phyloP scores from a whole-genome alignment of 1,284 basidiomycete genomes.

The Mycosarcoma mackinlayi region DNA sequence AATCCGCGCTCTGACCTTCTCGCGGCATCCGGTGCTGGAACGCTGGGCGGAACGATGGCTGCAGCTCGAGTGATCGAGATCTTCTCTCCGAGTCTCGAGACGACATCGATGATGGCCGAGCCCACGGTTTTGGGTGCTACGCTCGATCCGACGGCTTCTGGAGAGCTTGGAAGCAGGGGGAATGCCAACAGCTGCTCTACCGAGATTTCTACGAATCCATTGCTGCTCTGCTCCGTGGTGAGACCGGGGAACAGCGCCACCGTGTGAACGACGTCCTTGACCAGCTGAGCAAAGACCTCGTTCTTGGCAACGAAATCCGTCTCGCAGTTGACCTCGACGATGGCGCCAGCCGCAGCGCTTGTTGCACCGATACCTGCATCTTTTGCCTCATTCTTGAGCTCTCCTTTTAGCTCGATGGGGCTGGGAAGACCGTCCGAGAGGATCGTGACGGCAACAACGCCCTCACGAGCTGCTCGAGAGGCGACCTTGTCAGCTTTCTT shows the following conservation, averaged over 20 bases:
- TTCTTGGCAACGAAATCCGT: constrained; percentile 95
- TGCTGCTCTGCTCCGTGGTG: constrained; percentile 1
- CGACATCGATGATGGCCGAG: constrained; percentile 80
- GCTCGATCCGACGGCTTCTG: constrained; percentile 62
- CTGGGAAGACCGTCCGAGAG: constrained; percentile 73
- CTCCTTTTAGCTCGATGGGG: constrained; percentile 18
- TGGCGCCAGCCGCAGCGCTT: constrained; percentile 74
- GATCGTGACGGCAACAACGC: constrained; percentile 80
- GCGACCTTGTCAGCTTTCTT: constrained; percentile 86
- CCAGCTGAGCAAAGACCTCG: constrained; percentile 81
- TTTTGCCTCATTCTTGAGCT: constrained; percentile 68
- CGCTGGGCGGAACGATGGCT: constrained; percentile 74
- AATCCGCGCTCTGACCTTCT: constrained; percentile 28
- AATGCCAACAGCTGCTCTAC: constrained; percentile 63
- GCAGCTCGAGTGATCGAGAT: constrained; percentile 81
- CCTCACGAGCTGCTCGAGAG: constrained; percentile 79
- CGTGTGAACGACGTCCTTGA: constrained; percentile 84
- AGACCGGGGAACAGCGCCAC: constrained; percentile 80
- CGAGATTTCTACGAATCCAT: constrained; percentile 31
- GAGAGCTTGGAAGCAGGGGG: constrained; percentile 57
- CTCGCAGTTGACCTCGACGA: constrained; percentile 95
- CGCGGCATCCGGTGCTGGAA: constrained; percentile 54
- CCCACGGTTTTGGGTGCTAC: constrained; percentile 74
- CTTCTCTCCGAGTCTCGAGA: constrained; percentile 90
- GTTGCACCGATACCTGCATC: constrained; percentile 37